Evolutionary conservation across 805 yeast species (phyloP).

Genomic region (Starmerella bombicola): DNA sequence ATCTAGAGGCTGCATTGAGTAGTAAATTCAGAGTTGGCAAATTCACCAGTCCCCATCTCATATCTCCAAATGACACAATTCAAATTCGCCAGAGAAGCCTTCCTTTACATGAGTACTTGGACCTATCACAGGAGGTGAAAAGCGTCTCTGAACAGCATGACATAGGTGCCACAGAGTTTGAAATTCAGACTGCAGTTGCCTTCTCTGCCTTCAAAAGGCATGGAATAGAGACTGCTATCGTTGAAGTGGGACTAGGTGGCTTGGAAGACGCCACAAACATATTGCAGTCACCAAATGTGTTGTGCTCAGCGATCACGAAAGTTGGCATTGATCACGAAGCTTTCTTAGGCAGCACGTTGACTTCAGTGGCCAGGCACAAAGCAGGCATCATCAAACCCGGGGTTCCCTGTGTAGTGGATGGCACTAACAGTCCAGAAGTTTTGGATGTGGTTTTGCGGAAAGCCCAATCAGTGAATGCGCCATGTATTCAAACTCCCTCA

Average conservation of each 20-base stretch:
- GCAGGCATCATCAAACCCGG: constrained; percentile 68
- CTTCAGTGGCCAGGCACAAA: constrained; percentile 61
- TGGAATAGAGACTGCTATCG: constrained; percentile 57
- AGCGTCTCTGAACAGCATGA: constrained; percentile 31
- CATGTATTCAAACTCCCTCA: background rate
- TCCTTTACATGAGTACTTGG: constrained; percentile 34
- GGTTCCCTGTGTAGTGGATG: constrained; percentile 60
- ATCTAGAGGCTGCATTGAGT: constrained; percentile 52
- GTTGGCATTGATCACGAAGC: constrained; percentile 78
- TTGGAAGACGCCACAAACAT: constrained; percentile 80
- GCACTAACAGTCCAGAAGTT: constrained; percentile 44
- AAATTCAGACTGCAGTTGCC: constrained; percentile 73
- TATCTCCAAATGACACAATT: constrained; percentile 63
- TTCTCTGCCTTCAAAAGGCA: constrained; percentile 53
- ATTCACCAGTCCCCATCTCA: constrained; percentile 80
- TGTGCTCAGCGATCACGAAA: constrained; percentile 66
- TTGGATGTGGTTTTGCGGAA: constrained; percentile 24
- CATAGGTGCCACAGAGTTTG: constrained; percentile 78
- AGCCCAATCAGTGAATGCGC: constrained; percentile 8
- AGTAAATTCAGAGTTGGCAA: constrained; percentile 47
- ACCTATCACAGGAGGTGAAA: constrained; percentile 35
- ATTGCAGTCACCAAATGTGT: constrained; percentile 30
- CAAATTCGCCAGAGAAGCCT: constrained; percentile 51
- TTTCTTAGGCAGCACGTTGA: constrained; percentile 54
- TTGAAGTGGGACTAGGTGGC: constrained; percentile 96